Evolutionary conservation across 129 eudicot species (phyloP).

Genomic region (Escallonia herrerae): DNA sequence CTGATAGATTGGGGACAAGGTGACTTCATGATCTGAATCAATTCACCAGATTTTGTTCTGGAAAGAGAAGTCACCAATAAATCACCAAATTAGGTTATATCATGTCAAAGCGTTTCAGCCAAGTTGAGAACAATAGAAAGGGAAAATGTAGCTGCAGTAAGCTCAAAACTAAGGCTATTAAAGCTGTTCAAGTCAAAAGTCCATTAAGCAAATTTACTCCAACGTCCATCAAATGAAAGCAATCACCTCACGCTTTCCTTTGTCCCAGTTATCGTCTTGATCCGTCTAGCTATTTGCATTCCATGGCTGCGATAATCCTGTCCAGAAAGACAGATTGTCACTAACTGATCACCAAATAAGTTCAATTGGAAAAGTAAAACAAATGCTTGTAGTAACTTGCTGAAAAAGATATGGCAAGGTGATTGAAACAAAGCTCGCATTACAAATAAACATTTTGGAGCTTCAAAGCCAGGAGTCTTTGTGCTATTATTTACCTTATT

Average conservation of each 20-base stretch:
- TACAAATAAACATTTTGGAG: background rate
- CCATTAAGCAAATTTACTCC: background rate
- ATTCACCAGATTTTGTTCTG: constrained; percentile 62
- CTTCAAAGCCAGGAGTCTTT: constrained; percentile 7
- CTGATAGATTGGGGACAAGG: constrained; percentile 57
- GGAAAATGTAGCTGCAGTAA: no score
- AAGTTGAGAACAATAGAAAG: background rate
- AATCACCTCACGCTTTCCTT: constrained; percentile 64
- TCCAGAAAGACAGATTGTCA: constrained; percentile 9
- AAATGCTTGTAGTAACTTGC: background rate
- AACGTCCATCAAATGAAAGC: background rate
- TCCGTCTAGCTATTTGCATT: constrained; percentile 45
- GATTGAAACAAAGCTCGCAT: background rate
- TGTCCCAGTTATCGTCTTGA: constrained; percentile 57
- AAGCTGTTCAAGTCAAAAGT: background rate
- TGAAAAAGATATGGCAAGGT: no score
- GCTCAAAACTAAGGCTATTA: background rate
- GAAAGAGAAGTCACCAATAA: background rate
- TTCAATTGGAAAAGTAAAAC: background rate
- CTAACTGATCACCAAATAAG: background rate
- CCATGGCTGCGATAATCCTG: constrained; percentile 60
- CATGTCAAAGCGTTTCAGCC: background rate
- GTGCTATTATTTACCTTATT: constrained; percentile 36
- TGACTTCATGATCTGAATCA: constrained; percentile 43
- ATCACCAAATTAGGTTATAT: background rate